Conservation (phyloP, 1,284 basidiomycete species). For the Irpex rosettiformis region DNA sequence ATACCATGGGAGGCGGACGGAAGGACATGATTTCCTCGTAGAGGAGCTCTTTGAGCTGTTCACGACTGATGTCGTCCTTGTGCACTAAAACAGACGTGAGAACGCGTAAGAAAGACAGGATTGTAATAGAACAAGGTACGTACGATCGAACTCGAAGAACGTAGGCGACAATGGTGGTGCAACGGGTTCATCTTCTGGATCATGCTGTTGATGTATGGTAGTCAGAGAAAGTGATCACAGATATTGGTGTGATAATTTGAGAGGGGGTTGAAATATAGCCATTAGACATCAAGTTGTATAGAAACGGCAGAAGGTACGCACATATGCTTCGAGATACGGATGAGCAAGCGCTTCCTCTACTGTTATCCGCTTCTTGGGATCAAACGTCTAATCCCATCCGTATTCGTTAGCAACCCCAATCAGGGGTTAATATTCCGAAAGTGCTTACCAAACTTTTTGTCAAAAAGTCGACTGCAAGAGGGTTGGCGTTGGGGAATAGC, state of each 20-base stretch:
- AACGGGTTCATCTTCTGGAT: conserved; percentile 90
- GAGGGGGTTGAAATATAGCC: background rate
- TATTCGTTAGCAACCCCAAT: conserved; percentile 11
- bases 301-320: conserved; percentile 33
- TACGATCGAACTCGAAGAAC: conserved; percentile 91
- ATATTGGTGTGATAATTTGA: background rate
- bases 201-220: conserved; percentile 49
- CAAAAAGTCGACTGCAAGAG: conserved; percentile 87
- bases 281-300: background rate
- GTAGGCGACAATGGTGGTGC: conserved; percentile 86
- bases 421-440: background rate
- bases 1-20: conserved; percentile 59
- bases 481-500: conserved; percentile 85
- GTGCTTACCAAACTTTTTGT: conserved; percentile 79
- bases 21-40: conserved; percentile 81
- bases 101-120: too few species aligned
- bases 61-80: conserved; percentile 91
- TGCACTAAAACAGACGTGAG: conserved; percentile 50
- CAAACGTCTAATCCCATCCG: conserved; percentile 61
- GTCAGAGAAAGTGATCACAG: background rate
- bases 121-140: conserved; percentile 19
- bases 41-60: conserved; percentile 66
- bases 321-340: conserved; percentile 89
- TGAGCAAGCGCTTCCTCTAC: conserved; percentile 90
- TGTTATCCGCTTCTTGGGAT: conserved; percentile 90